Percentiles rank a stretch among this genome's conserved stretches.
phyloP scores from a whole-genome alignment of 2,329 filamentous ascomycete species.

The Exophiala spinifera region DNA sequence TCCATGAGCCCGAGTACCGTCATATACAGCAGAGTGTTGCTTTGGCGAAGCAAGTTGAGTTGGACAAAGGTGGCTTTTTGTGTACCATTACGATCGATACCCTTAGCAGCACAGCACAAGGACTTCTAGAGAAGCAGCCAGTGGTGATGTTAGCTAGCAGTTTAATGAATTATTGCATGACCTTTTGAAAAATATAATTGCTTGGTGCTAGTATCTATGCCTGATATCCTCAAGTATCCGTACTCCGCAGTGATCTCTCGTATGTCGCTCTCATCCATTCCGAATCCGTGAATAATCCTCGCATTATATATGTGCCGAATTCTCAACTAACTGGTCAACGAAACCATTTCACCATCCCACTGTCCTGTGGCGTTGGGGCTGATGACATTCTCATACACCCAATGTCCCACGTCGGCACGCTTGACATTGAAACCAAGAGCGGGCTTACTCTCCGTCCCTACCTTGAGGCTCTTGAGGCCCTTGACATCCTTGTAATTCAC shows the following conservation, averaged over 20 bases:
- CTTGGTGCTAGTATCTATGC: neutral
- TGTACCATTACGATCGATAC: conserved; percentile 4
- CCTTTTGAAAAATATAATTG: neutral
- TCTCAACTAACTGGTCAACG: conserved; percentile 22
- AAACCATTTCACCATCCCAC: conserved; percentile 29
- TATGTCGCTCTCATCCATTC: too few relatives aligned
- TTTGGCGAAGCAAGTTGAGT: neutral
- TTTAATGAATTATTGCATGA: conserved; percentile 2
- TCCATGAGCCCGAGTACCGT: neutral
- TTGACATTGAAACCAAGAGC: conserved; percentile 37
- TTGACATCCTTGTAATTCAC: conserved; percentile 21
- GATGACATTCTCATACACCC: conserved; percentile 34
- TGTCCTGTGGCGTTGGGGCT: conserved; percentile 15
- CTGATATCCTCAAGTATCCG: too few relatives aligned
- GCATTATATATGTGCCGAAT: too few relatives aligned
- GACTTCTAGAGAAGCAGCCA: too few relatives aligned
- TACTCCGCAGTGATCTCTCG: too few relatives aligned
- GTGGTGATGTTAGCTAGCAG: neutral
- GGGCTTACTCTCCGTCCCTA: conserved; percentile 31
- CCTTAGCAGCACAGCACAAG: neutral
- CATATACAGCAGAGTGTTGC: neutral
- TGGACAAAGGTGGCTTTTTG: neutral
- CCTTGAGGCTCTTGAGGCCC: conserved; percentile 31
- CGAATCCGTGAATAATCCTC: too few relatives aligned
- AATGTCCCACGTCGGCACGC: conserved; percentile 37